Percentiles rank a stretch among this genome's conserved stretches.
Evolutionary conservation across 2,329 filamentous ascomycete genomes (phyloP).

Genomic region (Colletotrichum spaethianum): DNA sequence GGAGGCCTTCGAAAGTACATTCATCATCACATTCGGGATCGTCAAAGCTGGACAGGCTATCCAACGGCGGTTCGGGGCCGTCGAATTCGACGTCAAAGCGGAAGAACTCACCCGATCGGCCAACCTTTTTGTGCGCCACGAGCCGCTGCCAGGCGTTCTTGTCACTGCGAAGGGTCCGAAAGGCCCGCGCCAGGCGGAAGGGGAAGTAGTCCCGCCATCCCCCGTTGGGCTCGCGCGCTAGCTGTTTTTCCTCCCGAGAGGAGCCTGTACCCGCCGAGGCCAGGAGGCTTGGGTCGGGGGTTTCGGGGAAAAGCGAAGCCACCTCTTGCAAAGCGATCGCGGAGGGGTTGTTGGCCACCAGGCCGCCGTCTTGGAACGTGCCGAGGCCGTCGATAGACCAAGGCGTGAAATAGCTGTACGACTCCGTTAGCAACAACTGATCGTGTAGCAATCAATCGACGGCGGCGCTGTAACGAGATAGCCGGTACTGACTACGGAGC

Average conservation of each 20-base stretch:
- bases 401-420: conserved; percentile 18
- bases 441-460: not conserved
- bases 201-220: not conserved
- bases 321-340: conserved; percentile 43
- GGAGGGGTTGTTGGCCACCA: conserved; percentile 44
- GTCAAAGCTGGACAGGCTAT: conserved; percentile 18
- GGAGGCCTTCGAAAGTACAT: conserved; percentile 12
- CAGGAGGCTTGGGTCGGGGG: conserved; percentile 42
- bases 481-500: conserved; percentile 1
- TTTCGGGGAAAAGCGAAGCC: conserved; percentile 28
- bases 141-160: conserved; percentile 39
- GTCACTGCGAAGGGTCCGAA: conserved; percentile 30
- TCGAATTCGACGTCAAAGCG: conserved; percentile 11
- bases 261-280: conserved; percentile 42
- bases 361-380: conserved; percentile 43
- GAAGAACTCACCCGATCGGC: conserved; percentile 24
- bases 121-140: conserved; percentile 33
- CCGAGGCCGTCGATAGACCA: conserved; percentile 33
- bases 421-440: not conserved
- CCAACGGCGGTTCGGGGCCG: not conserved
- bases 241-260: not conserved
- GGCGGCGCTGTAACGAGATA: not conserved
- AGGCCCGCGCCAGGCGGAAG: conserved; percentile 7
- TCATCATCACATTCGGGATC: not conserved
- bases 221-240: not conserved